Base-by-base conservation (phyloP, 2,329 filamentous ascomycete species). In the Dactylellina leptospora region DNA sequence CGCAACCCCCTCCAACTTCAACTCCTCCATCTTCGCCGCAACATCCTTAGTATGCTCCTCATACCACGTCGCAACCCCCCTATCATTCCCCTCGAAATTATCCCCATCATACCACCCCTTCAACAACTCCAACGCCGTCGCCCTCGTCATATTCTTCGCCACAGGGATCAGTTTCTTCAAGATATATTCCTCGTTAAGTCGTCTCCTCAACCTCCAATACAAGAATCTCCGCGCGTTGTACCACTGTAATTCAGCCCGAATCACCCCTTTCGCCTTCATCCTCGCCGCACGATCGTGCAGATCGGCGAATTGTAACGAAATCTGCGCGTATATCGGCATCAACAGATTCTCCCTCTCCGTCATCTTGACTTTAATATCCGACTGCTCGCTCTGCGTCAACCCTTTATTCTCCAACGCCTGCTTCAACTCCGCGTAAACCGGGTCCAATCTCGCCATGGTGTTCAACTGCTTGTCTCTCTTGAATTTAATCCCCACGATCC, bases 401-500 rank as follows among this genome's bases (percentile, higher is more conserved):
- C 83, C 85, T 76, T 86, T 85, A 78, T 90, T 85, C 64, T 83
- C 84, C 56, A 92, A 84, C 80, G 90, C 86, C 82, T 91, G 91
- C 84, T 91, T 93, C 70, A 99, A 89, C 48, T 87, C 85, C 74
- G 87, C 90, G 77, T 99, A 99, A 45, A 85, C 86, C 1, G 90
- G 84, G 79, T 99, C 95, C 75, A 97, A 86, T 76, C 95, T 93
- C 42, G 92, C 89, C 95, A 99, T 99, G 68, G 93, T 97, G 80
- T 96, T 90, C 20, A 99, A 88, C 83, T 97, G 95, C 84, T 93
- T 96, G 78, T 99, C 93, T 81, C 91, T 93, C 80, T 92, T 91
- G 85, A 93, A 99, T 83, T 97, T 99, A 87, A 99, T 97, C 81
- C 92, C 92, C 64, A 99, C 89, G 79, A 97, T 97, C 84, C 95